Base-by-base conservation (phyloP, 208 protist species). In the Spongospora subterranea region DNA sequence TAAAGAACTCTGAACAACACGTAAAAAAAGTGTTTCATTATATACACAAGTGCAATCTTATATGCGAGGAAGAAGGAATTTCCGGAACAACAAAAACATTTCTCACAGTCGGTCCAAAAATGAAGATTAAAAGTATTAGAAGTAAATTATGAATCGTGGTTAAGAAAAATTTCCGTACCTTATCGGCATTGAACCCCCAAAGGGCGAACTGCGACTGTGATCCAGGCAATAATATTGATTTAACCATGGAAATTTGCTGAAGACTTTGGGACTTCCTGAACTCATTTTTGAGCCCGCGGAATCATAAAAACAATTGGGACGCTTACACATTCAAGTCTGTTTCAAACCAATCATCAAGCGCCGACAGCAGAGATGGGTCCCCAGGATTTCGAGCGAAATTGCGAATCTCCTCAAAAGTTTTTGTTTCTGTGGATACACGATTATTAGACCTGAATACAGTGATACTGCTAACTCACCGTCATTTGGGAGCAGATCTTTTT, bases 101-200 rank as follows among this genome's bases (percentile, higher is more conserved):
- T n/a, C n/a, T n/a, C n/a, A n/a, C n/a, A n/a, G n/a, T n/a, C n/a
- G n/a, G n/a, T n/a, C n/a, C n/a, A n/a, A n/a, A n/a, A n/a, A n/a
- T n/a, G n/a, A n/a, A n/a, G n/a, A n/a, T n/a, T n/a, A n/a, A n/a
- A n/a, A n/a, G n/a, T n/a, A n/a, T n/a, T n/a, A n/a, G n/a, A n/a
- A n/a, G n/a, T n/a, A n/a, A n/a, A n/a, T n/a, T n/a, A n/a, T n/a
- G n/a, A n/a, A n/a, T n/a, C n/a, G n/a, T n/a, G n/a, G 50, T 24
- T 24, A 60, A 60, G 24, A 60, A 24, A 60, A 60, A 60, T 29
- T 60, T 60, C 6, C 50, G 50, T 29, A 60, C 50, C 50, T 60
- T 6, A 6, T 82, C 71, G 40, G n/a, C 17, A 82, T 82, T n/a
- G 11, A 82, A 82, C 35, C 71, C 71, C 71, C 71, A 82, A 45